A percentile compares a stretch with the other conserved stretches of the same genome.
Evolutionary conservation across 768 basidiomycete genomes (phyloP).

Genomic region (Pleurotus tuoliensis): DNA sequence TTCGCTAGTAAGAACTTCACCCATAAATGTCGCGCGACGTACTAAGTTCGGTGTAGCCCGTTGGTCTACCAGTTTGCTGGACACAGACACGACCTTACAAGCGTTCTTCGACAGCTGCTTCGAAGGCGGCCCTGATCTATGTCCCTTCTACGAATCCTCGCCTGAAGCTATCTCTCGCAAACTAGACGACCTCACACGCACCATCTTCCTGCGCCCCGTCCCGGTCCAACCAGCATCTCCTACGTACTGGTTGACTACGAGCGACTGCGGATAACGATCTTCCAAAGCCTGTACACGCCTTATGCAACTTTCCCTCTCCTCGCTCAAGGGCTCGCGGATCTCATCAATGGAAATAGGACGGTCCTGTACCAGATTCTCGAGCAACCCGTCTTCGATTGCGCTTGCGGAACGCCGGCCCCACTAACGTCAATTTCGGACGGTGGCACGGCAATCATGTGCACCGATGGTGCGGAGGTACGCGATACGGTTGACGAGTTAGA

Average conservation of each 20-base stretch:
- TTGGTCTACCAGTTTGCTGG: background rate
- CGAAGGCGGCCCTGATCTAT: slow-evolving; percentile 15
- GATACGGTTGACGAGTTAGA: slow-evolving; percentile 12
- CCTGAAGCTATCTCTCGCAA: slow-evolving; percentile 11
- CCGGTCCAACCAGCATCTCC: slow-evolving; percentile 10
- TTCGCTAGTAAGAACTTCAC: slow-evolving; percentile 15
- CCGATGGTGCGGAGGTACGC: slow-evolving; percentile 15
- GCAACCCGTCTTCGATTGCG: background rate
- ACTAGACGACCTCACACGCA: slow-evolving; percentile 11
- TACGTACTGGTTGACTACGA: slow-evolving; percentile 21
- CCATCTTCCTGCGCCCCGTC: slow-evolving; percentile 14
- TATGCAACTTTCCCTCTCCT: slow-evolving; percentile 12
- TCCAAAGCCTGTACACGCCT: slow-evolving; percentile 18
- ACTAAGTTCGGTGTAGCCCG: background rate
- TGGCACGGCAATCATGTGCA: slow-evolving; percentile 12
- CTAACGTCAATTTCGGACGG: slow-evolving; percentile 9
- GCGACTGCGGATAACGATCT: slow-evolving; percentile 14
- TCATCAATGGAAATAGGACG: slow-evolving; percentile 19
- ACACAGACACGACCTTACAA: slow-evolving; percentile 18
- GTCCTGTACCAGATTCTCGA: slow-evolving; percentile 9
- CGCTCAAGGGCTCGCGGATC: slow-evolving; percentile 17
- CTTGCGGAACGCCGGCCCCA: background rate
- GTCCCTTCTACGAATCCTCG: slow-evolving; percentile 19
- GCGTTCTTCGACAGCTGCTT: slow-evolving; percentile 18
- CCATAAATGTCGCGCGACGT: background rate